A percentile compares a stretch with the other conserved stretches of the same genome.
These are phyloP conservation scores for Entomophthora muscae DNA, from an alignment of 371 early-diverging fungal species.

Conservation along the genomic window DNA sequence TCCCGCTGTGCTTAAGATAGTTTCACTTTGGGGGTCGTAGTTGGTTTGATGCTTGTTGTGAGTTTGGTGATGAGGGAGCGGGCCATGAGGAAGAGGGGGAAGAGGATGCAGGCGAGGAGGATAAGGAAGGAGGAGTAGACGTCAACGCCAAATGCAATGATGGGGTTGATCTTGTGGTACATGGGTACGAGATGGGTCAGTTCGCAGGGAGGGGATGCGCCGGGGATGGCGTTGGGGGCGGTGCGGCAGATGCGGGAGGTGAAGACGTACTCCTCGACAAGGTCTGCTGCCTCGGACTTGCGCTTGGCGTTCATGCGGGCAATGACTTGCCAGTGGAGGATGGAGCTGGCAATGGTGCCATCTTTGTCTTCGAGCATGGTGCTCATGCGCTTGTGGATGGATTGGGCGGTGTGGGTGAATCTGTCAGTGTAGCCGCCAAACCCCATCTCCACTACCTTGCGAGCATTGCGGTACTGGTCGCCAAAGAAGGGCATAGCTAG, in stretches of 20 bases:
- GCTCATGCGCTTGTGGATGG: neutral
- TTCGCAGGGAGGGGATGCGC: too few species aligned
- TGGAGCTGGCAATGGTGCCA: neutral
- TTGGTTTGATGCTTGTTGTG: too few species aligned
- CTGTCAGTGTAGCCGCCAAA: slow-evolving; percentile 1
- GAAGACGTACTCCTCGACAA: neutral
- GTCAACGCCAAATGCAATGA: neutral
- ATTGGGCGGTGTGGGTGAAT: too few species aligned
- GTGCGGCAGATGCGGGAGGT: neutral
- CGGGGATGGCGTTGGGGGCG: neutral
- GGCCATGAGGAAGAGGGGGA: too few species aligned
- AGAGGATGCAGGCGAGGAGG: too few species aligned
- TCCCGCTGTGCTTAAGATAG: too few species aligned
- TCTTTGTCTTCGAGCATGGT: neutral
- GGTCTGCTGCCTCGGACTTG: neutral
- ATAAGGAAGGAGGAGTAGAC: too few species aligned
- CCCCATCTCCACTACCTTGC: neutral
- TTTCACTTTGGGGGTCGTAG: too few species aligned
- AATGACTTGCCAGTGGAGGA: too few species aligned
- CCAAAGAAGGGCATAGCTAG: neutral
- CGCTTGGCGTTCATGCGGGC: neutral
- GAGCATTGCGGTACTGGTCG: slow-evolving; percentile 4
- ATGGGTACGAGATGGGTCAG: neutral
- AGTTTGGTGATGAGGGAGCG: too few species aligned
- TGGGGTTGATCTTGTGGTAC: neutral